Conservation (phyloP, 345 rosid genomes). For the Crucihimalaya himalaica region DNA sequence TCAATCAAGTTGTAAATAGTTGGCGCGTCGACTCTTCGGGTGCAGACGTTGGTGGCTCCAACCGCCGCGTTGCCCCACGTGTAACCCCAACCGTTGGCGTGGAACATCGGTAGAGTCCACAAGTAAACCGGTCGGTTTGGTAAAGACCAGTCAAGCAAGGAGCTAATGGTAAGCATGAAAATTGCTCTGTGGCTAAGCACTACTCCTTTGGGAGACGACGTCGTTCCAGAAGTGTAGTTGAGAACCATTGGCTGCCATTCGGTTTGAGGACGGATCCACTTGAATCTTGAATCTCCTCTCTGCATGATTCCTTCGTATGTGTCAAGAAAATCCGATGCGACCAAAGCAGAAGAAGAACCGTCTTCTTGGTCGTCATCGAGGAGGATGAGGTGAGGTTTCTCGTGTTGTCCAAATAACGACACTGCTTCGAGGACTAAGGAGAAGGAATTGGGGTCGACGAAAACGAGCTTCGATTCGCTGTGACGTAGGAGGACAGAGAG, state of each 20-base stretch:
- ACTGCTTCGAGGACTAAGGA: slow-evolving; percentile 54
- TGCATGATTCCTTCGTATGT: slow-evolving; percentile 52
- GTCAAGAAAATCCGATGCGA: slow-evolving; percentile 40
- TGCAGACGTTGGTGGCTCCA: slow-evolving; percentile 68
- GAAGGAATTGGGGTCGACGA: slow-evolving; percentile 50
- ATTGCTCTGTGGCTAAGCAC: slow-evolving; percentile 58
- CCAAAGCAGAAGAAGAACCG: background rate
- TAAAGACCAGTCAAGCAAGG: slow-evolving; percentile 50
- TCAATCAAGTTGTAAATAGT: slow-evolving; percentile 47
- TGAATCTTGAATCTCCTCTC: slow-evolving; percentile 46
- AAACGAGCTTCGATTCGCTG: slow-evolving; percentile 62
- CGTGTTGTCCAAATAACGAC: slow-evolving; percentile 37
- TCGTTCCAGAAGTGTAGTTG: slow-evolving; percentile 75
- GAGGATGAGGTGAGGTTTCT: slow-evolving; percentile 43
- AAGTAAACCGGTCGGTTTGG: slow-evolving; percentile 53
- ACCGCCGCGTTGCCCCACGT: slow-evolving; percentile 68
- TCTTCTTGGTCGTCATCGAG: slow-evolving; percentile 47
- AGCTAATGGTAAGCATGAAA: slow-evolving; percentile 46
- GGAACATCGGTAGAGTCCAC: slow-evolving; percentile 73
- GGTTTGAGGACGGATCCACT: slow-evolving; percentile 50
- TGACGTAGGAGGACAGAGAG: slow-evolving; percentile 53
- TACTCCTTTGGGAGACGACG: slow-evolving; percentile 68
- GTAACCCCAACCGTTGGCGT: slow-evolving; percentile 67
- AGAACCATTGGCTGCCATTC: slow-evolving; percentile 68
- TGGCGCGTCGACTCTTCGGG: slow-evolving; percentile 51